phyloP scores from a whole-genome alignment of 176 grass and related monocot species.

The Oryza rufipogon region DNA sequence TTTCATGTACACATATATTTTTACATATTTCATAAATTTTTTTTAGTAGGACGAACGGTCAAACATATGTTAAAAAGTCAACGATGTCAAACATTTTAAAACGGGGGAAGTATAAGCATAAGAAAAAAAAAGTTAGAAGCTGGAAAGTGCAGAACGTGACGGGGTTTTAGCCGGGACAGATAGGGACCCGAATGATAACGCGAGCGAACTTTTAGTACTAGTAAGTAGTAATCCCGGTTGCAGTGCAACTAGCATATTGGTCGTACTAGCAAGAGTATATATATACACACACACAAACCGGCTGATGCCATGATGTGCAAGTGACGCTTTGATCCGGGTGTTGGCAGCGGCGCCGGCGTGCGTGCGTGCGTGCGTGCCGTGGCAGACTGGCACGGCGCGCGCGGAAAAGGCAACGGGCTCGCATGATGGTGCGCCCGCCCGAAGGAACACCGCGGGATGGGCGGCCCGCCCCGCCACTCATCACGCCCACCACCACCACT shows the following conservation, averaged over 20 bases:
- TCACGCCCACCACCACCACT: conserved; percentile 9
- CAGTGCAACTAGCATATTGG: background rate
- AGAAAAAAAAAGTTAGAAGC: too few species aligned
- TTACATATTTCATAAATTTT: too few species aligned
- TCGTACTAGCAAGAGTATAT: background rate
- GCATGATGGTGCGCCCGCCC: conserved; percentile 38
- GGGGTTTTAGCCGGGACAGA: too few species aligned
- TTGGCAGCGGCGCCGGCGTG: background rate
- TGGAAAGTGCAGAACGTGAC: background rate
- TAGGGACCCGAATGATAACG: background rate
- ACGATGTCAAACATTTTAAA: too few species aligned
- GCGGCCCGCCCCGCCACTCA: conserved; percentile 23
- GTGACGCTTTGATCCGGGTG: background rate
- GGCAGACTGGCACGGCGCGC: background rate
- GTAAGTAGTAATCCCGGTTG: background rate
- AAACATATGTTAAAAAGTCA: too few species aligned
- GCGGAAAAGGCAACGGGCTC: background rate
- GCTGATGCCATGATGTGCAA: background rate
- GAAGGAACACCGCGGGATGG: conserved; percentile 40
- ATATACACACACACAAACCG: background rate
- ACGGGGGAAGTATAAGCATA: too few species aligned
- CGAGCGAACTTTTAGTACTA: background rate
- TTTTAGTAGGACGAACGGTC: too few species aligned
- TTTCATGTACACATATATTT: too few species aligned
- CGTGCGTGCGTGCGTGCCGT: background rate